Conservation (phyloP, 2,329 filamentous ascomycete species). For the Conoideocrella luteorostrata region DNA sequence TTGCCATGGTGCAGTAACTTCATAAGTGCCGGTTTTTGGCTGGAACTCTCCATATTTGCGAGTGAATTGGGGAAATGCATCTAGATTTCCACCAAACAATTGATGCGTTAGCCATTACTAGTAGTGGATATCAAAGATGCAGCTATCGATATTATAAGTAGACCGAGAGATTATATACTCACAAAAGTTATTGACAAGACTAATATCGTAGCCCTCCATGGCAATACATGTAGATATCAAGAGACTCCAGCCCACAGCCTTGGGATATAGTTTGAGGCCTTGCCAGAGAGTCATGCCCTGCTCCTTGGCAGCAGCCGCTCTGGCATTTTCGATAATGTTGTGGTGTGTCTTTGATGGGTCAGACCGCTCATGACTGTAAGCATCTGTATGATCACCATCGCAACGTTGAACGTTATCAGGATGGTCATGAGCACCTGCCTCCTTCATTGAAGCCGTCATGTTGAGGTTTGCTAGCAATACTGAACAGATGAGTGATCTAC, state of each 20-base stretch:
- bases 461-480: too few species aligned
- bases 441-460: not conserved
- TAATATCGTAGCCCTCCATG: conserved; percentile 88
- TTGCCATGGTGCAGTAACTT: conserved; percentile 57
- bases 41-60: conserved; percentile 48
- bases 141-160: not conserved
- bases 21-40: conserved; percentile 36
- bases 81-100: conserved; percentile 18
- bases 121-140: too few species aligned
- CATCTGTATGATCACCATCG: conserved; percentile 11
- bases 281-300: conserved; percentile 67
- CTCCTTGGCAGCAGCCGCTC: conserved; percentile 51
- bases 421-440: not conserved
- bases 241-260: conserved; percentile 77
- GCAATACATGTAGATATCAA: conserved; percentile 85
- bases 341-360: conserved; percentile 20
- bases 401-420: conserved; percentile 4
- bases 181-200: conserved; percentile 76
- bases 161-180: conserved; percentile 12
- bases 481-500: too few species aligned
- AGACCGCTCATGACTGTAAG: conserved; percentile 12
- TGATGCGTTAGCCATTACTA: not conserved
- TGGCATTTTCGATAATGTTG: conserved; percentile 27
- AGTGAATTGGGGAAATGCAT: conserved; percentile 52
- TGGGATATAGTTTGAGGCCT: conserved; percentile 76